These are phyloP conservation scores for Mycosphaerella sp. DNA, from an alignment of 2,329 filamentous ascomycete species.

Conservation along the genomic window DNA sequence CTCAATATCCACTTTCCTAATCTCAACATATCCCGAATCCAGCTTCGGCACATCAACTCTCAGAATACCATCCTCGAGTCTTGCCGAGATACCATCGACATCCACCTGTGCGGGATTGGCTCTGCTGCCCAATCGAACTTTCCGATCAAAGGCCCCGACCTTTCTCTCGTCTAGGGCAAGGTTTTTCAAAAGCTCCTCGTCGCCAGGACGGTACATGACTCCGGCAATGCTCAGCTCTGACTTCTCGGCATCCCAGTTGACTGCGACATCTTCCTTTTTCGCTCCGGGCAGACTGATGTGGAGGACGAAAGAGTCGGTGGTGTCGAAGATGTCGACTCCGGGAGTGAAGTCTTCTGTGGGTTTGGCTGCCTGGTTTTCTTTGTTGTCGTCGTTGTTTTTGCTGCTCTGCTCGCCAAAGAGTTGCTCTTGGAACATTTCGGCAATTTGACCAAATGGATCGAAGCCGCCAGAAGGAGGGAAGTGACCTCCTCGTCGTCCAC, in stretches of 20 bases:
- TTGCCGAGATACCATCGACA: slow-evolving; percentile 62
- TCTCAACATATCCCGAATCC: slow-evolving; percentile 56
- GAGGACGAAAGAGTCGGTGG: slow-evolving; percentile 57
- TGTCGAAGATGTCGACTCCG: slow-evolving; percentile 71
- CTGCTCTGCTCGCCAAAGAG: no score
- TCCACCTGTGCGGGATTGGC: slow-evolving; percentile 58
- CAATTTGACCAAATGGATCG: slow-evolving; percentile 29
- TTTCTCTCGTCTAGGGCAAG: slow-evolving; percentile 61
- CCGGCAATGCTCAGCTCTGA: slow-evolving; percentile 62
- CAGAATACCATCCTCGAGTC: slow-evolving; percentile 71
- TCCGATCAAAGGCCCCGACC: slow-evolving; percentile 68
- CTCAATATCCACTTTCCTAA: slow-evolving; percentile 49
- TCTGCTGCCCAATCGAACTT: slow-evolving; percentile 54
- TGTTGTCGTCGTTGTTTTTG: slow-evolving; percentile 20
- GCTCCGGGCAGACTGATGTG: slow-evolving; percentile 71
- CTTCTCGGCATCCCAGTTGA: slow-evolving; percentile 69
- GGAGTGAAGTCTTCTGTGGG: slow-evolving; percentile 51
- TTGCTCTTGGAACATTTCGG: slow-evolving; percentile 32
- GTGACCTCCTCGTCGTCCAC: slow-evolving; percentile 14
- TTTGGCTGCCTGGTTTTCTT: slow-evolving; percentile 5
- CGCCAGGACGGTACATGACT: slow-evolving; percentile 64
- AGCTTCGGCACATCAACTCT: slow-evolving; percentile 70
- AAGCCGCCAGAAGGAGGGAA: slow-evolving; percentile 21
- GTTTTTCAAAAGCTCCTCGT: slow-evolving; percentile 62
- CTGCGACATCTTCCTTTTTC: slow-evolving; percentile 69